phyloP scores from a whole-genome alignment of 75 land plant species.

The Picea glauca region DNA sequence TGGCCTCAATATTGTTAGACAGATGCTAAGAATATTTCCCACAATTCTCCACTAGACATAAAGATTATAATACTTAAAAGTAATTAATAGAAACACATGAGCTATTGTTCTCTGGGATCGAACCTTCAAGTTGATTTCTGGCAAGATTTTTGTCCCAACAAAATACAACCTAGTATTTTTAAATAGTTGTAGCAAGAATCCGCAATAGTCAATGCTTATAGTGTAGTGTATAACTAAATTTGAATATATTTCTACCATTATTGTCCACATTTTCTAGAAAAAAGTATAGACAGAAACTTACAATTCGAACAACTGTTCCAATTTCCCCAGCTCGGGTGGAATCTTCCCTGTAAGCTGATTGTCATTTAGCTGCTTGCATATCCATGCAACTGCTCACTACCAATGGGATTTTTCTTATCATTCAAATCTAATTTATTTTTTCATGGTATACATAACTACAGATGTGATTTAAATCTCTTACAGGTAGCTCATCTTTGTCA shows the following conservation, averaged over 20 bases:
- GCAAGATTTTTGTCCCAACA: constrained; percentile 66
- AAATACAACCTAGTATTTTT: neutral
- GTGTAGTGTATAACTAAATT: neutral
- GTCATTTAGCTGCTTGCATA: constrained; percentile 77
- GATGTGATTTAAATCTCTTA: constrained; percentile 21
- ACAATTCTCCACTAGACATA: neutral
- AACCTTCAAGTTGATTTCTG: constrained; percentile 77
- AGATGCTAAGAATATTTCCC: no score
- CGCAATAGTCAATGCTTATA: neutral
- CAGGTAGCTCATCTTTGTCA: constrained; percentile 84
- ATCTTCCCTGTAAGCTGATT: constrained; percentile 69
- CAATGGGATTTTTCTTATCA: neutral
- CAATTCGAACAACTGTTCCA: constrained; percentile 72
- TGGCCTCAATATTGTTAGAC: neutral
- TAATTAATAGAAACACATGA: constrained; percentile 69
- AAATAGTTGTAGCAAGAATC: neutral
- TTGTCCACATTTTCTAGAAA: no score
- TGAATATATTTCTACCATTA: neutral
- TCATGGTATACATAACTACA: neutral
- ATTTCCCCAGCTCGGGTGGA: constrained; percentile 92
- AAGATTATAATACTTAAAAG: constrained; percentile 36
- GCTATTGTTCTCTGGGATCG: constrained; percentile 82
- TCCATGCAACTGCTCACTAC: neutral
- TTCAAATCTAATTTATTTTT: neutral
- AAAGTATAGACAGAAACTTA: constrained; percentile 10